Conservation (phyloP, 2,329 filamentous ascomycete species). For the Colletotrichum sansevieriae region DNA sequence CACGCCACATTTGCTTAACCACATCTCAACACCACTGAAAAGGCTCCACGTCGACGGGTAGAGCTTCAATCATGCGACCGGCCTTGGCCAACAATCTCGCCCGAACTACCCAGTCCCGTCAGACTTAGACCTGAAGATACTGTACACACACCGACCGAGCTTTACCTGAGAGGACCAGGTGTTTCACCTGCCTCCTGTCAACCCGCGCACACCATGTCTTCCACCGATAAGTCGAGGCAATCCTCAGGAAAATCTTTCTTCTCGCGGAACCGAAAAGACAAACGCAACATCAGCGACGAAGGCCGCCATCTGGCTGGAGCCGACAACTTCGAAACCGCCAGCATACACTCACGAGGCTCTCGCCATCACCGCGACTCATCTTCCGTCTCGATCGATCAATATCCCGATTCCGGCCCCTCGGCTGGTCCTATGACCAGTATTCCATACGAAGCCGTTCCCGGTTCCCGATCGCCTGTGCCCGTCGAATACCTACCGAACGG, state of each 20-base stretch:
- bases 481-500: conserved; percentile 79
- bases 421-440: conserved; percentile 90
- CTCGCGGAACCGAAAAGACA: conserved; percentile 84
- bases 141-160: conserved; percentile 29
- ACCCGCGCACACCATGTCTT: conserved; percentile 61
- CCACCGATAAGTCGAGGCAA: conserved; percentile 84
- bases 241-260: conserved; percentile 89
- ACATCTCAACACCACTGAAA: conserved; percentile 19
- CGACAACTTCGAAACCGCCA: conserved; percentile 70
- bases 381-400: conserved; percentile 76
- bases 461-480: conserved; percentile 77
- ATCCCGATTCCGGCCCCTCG: conserved; percentile 75
- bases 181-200: conserved; percentile 41
- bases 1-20: conserved; percentile 29
- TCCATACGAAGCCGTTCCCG: conserved; percentile 81
- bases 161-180: conserved; percentile 40
- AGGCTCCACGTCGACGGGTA: conserved; percentile 37
- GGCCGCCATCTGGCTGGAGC: conserved; percentile 65
- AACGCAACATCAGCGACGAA: conserved; percentile 72
- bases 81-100: conserved; percentile 48
- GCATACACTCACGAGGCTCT: conserved; percentile 76
- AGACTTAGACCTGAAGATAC: conserved; percentile 37
- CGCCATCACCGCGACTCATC: conserved; percentile 84
- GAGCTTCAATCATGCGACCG: conserved; percentile 55
- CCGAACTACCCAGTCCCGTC: conserved; percentile 36